Evolutionary conservation across 2,329 filamentous ascomycete species (phyloP).

Genomic region (Ophiobolus disseminans): DNA sequence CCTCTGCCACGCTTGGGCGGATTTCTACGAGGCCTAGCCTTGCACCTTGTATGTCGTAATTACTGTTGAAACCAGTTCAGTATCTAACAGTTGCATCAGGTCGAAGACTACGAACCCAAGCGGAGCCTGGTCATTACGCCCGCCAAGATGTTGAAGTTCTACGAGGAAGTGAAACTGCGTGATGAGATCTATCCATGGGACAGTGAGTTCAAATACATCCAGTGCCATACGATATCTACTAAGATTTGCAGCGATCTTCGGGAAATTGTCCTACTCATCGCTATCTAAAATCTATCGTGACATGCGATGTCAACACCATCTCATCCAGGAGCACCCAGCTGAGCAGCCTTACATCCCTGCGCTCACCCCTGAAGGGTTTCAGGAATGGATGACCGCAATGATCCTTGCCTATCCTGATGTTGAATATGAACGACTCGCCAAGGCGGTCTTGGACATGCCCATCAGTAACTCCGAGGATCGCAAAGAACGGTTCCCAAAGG

Average conservation of each 20-base stretch:
- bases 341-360: constrained; percentile 54
- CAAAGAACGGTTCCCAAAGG: constrained; percentile 78
- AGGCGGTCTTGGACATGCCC: constrained; percentile 72
- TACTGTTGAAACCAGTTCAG: not conserved
- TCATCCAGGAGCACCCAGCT: constrained; percentile 54
- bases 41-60: constrained; percentile 68
- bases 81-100: constrained; percentile 53
- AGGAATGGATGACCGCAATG: constrained; percentile 72
- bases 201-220: constrained; percentile 55
- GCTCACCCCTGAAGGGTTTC: constrained; percentile 56
- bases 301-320: constrained; percentile 57
- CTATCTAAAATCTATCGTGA: constrained; percentile 57
- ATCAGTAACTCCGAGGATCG: constrained; percentile 70
- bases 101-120: constrained; percentile 72
- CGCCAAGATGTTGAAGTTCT: constrained; percentile 76
- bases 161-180: constrained; percentile 69
- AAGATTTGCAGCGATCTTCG: constrained; percentile 49
- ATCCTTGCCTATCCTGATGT: constrained; percentile 78
- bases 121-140: constrained; percentile 76
- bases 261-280: constrained; percentile 49
- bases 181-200: constrained; percentile 73
- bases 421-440: constrained; percentile 74
- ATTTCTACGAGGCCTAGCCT: constrained; percentile 75
- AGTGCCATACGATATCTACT: constrained; percentile 1
- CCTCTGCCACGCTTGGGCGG: constrained; percentile 73